phyloP scores from a whole-genome alignment of 1,284 basidiomycete species.

The Tremellales sp. region DNA sequence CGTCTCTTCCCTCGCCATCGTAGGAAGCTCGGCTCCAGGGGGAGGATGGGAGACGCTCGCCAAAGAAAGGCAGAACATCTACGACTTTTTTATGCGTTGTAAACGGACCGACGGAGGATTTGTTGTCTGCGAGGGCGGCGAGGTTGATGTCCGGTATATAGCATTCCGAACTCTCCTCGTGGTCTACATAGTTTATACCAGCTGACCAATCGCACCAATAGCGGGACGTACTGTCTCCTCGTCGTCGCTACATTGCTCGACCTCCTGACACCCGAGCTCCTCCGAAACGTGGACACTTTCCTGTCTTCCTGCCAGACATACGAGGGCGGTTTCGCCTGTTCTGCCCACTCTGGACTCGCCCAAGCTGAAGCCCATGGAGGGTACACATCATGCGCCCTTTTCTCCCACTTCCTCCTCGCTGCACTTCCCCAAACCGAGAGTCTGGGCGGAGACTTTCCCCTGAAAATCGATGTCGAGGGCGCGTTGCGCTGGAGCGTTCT shows the following conservation, averaged over 20 bases:
- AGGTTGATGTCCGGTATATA: slow-evolving; percentile 84
- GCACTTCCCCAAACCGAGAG: slow-evolving; percentile 22
- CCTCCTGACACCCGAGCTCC: slow-evolving; percentile 80
- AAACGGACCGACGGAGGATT: slow-evolving; percentile 96
- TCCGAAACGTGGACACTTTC: slow-evolving; percentile 54
- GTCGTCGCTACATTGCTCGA: slow-evolving; percentile 68
- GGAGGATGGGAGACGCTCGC: slow-evolving; percentile 75
- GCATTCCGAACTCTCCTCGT: background rate
- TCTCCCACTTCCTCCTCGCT: slow-evolving; percentile 77
- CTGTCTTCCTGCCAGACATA: slow-evolving; percentile 80
- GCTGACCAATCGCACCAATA: slow-evolving; percentile 30
- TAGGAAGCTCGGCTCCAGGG: slow-evolving; percentile 61
- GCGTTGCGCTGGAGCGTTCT: slow-evolving; percentile 78
- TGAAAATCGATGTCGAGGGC: slow-evolving; percentile 58
- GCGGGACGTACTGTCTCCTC: slow-evolving; percentile 72
- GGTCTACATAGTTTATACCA: background rate
- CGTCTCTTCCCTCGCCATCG: slow-evolving; percentile 76
- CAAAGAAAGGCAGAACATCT: slow-evolving; percentile 63
- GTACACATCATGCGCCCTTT: slow-evolving; percentile 89
- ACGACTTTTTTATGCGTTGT: slow-evolving; percentile 84
- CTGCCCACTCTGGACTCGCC: slow-evolving; percentile 60
- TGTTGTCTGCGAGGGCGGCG: slow-evolving; percentile 77
- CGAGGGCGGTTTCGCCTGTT: slow-evolving; percentile 90
- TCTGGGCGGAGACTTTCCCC: slow-evolving; percentile 33
- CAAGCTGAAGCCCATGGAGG: slow-evolving; percentile 95